Conservation (phyloP, 208 protist species). For the Trypanosoma vivax region DNA sequence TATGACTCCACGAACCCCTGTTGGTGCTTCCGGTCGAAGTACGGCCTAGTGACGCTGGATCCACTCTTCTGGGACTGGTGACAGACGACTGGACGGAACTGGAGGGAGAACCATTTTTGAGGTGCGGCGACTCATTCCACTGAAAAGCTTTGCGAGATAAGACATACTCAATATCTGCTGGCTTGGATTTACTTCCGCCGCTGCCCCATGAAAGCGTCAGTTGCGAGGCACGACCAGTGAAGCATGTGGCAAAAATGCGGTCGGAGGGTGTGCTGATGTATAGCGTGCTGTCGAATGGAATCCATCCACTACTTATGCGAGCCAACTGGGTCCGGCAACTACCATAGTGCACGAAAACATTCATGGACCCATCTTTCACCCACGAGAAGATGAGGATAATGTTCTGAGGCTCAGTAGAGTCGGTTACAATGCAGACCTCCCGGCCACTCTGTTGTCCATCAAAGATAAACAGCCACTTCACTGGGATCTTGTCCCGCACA, state of each 20-base stretch:
- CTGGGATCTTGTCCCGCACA: constrained; percentile 37
- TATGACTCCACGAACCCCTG: neutral
- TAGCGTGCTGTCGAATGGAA: constrained; percentile 59
- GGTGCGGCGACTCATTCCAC: no score
- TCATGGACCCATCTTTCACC: constrained; percentile 34
- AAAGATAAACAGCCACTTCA: constrained; percentile 52
- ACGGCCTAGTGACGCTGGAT: no score
- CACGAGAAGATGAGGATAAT: constrained; percentile 40
- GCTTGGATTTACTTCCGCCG: constrained; percentile 8
- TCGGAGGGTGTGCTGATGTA: constrained; percentile 46
- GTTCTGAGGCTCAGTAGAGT: constrained; percentile 19
- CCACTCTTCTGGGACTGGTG: no score
- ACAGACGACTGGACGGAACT: no score
- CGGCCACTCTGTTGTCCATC: constrained; percentile 40
- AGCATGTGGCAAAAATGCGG: constrained; percentile 46
- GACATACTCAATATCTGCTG: constrained; percentile 18
- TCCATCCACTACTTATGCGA: constrained; percentile 63
- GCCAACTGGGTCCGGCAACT: constrained; percentile 41
- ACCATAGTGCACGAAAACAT: constrained; percentile 56
- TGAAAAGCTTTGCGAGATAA: no score
- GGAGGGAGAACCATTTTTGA: no score
- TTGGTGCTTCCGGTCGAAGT: neutral
- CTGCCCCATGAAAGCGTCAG: constrained; percentile 13
- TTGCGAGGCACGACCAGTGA: constrained; percentile 22
- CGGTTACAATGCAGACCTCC: constrained; percentile 52